phyloP scores from a whole-genome alignment of 1,284 basidiomycete species.

The Xerocomus amazonicus region DNA sequence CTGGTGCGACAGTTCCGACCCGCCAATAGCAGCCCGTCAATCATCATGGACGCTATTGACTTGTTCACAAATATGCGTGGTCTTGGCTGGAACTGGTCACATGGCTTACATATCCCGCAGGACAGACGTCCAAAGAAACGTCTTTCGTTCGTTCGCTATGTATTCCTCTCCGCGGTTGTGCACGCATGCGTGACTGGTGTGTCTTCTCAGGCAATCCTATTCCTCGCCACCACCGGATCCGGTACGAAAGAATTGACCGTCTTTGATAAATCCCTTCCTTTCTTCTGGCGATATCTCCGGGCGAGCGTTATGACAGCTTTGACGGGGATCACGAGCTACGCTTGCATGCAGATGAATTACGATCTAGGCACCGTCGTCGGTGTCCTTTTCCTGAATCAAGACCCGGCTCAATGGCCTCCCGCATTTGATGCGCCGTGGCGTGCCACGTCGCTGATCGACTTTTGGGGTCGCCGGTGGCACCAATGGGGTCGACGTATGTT shows the following conservation, averaged over 20 bases:
- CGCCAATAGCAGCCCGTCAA: neutral
- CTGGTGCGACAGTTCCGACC: constrained; percentile 9
- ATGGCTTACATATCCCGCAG: constrained; percentile 38
- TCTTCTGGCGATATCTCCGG: neutral
- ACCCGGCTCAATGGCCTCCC: constrained; percentile 33
- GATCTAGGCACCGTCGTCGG: neutral
- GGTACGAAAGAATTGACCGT: neutral
- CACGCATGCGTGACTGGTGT: neutral
- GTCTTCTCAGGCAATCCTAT: neutral
- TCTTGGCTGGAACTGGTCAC: constrained; percentile 43
- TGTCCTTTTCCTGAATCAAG: neutral
- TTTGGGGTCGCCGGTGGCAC: constrained; percentile 46
- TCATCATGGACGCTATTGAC: constrained; percentile 42
- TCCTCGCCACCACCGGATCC: neutral
- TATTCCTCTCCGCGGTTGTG: neutral
- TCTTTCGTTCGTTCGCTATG: neutral
- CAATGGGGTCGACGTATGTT: constrained; percentile 36
- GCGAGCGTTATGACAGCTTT: neutral
- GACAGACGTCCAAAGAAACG: neutral
- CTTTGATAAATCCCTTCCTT: neutral
- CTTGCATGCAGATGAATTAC: neutral
- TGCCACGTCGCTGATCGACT: constrained; percentile 36
- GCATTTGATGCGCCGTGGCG: constrained; percentile 38
- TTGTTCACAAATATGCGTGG: constrained; percentile 48
- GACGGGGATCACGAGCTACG: neutral